Evolutionary conservation across 2,329 filamentous ascomycete species (phyloP), one percentile per base, ranked within the genome.

Genomic region (Aschersonia sp.): DNA sequence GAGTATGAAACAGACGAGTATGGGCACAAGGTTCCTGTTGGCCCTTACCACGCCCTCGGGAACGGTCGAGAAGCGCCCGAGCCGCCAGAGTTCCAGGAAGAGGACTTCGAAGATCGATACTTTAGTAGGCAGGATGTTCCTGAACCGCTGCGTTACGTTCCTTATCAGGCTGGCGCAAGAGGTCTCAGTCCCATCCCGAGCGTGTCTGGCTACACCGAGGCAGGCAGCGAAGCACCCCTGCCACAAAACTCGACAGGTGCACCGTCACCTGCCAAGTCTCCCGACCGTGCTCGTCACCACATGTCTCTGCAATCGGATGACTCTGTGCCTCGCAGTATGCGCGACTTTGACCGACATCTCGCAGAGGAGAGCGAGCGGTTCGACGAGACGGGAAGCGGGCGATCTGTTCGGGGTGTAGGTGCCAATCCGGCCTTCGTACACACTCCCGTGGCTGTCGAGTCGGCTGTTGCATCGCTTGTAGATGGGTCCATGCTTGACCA

Each of bases 161-260:
- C 82, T 1, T 82, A 85, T 52, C 75, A 81, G 55, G 73, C 79
- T 9, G 78, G 83, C 54, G 74, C 78, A 46, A 82, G 85, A 41
- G 83, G 81, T 9, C 66, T 94, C 45, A 95, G 89, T 59, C 90
- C 90, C 0, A 89, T 94, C 50, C 89, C 92, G 55, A 95, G 89
- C 56, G 86, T 95, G 12, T 90, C 87, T 9, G 92, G 89, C 52
- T 90, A 88, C 57, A 83, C 79, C 4, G 81, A 88, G 56, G 78
- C 79, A 44, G 79, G 79, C 47, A 81, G 72, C 56, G 74, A 81
- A 51, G 66, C 68, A 31, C 72, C 72, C 35, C 65, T 66, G 32
- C 76, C 75, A 55, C 76, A 76, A 45, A 73, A 81, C 49, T 77
- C 79, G 49, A 37, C 12, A 8, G 66, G 74, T 32, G 73, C 73